Conservation (phyloP, 2,329 filamentous ascomycete species). For the Aspergillus tanneri region DNA sequence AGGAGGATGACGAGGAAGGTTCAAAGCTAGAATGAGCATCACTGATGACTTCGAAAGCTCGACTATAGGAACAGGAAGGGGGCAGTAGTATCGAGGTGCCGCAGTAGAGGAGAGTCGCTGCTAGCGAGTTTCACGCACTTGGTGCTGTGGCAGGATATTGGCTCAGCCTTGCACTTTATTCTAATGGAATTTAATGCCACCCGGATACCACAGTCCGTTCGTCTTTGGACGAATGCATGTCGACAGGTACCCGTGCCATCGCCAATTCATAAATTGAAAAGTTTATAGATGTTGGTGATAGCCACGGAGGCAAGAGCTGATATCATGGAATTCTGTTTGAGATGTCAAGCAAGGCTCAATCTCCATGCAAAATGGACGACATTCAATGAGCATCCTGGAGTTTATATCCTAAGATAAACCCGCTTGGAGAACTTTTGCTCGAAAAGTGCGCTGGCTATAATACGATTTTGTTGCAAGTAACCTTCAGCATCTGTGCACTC, state of each 20-base stretch:
- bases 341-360: constrained; percentile 18
- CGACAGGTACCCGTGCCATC: background rate
- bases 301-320: constrained; percentile 1
- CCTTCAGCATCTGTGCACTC: constrained; percentile 25
- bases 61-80: constrained; percentile 7
- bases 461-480: constrained; percentile 13
- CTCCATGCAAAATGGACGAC: constrained; percentile 17
- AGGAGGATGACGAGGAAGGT: constrained; percentile 11
- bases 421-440: constrained; percentile 18
- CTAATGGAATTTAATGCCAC: background rate
- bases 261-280: background rate
- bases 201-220: background rate
- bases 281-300: background rate
- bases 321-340: background rate
- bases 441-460: constrained; percentile 15
- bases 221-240: background rate
- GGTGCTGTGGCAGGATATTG: background rate
- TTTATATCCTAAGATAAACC: constrained; percentile 13
- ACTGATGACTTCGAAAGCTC: constrained; percentile 3
- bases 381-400: constrained; percentile 16
- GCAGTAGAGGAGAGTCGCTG: background rate
- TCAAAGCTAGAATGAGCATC: constrained; percentile 10
- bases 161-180: background rate
- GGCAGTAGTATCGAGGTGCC: background rate
- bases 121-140: background rate